Base-by-base conservation (phyloP, 1,139 yeast genomes). In the Meyerozyma elateridarum region DNA sequence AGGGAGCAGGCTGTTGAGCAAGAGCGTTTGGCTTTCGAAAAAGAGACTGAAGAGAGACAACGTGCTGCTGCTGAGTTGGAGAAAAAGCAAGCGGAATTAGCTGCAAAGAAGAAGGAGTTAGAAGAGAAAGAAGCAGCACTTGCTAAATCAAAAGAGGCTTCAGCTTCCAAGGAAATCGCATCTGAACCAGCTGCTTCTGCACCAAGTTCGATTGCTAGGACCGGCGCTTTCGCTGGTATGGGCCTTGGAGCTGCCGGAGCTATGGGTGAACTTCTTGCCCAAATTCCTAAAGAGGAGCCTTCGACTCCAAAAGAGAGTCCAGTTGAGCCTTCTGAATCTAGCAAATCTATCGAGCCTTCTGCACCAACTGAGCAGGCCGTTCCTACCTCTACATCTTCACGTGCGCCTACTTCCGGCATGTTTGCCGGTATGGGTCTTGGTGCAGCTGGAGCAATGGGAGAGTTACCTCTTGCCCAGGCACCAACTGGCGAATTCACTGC, bases 81-180 rank as follows among this genome's bases (percentile, higher is more conserved):
- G 18, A 34, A 31, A 11, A 26, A 36, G 29, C 47, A 38, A 32
- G 41, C 31, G 15, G 67, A 56, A 34, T 51, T 70, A 40, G 59
- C 49, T 17, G 54, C 49, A 41, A 71, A 63, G 44, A 55, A 61
- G 31, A 61, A 61, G 38, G 58, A 61, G 25, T 58, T 45, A 47
- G 34, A 38, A 21, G 46, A 35, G 22, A 42, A 41, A 25, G 32
- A 45, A 19, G 42, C 40, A 18, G 40, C n/a, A n/a, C n/a, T n/a
- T n/a, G n/a, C n/a, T n/a, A n/a, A n/a, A n/a, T n/a, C n/a, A n/a
- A n/a, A n/a, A n/a, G n/a, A n/a, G n/a, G n/a, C n/a, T n/a, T n/a
- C n/a, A n/a, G n/a, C n/a, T n/a, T n/a, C n/a, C n/a, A n/a, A n/a
- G n/a, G n/a, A n/a, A n/a, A n/a, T n/a, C n/a, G n/a, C n/a, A n/a